phyloP scores from a whole-genome alignment of 2,329 filamentous ascomycete species.

The Sarocladium brachiariae region DNA sequence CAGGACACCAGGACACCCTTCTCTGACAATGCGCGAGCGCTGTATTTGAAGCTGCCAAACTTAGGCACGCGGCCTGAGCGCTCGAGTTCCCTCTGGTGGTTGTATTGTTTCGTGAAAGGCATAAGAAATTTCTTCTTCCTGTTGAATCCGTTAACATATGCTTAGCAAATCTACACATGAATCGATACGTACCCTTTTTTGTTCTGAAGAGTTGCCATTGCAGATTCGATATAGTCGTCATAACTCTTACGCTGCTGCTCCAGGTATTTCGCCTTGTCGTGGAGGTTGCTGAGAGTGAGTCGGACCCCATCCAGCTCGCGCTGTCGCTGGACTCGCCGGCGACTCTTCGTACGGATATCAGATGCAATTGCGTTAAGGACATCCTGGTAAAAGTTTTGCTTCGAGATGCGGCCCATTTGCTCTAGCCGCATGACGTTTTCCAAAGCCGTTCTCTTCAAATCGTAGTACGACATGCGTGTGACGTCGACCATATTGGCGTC shows the following conservation, averaged over 20 bases:
- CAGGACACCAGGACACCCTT: slow-evolving; percentile 94
- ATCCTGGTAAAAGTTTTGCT: slow-evolving; percentile 90
- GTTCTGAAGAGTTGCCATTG: slow-evolving; percentile 93
- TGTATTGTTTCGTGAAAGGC: slow-evolving; percentile 97
- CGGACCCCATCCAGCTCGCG: slow-evolving; percentile 82
- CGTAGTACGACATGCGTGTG: slow-evolving; percentile 79
- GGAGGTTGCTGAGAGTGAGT: slow-evolving; percentile 65
- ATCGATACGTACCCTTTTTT: slow-evolving; percentile 70
- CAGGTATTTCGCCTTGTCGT: slow-evolving; percentile 83
- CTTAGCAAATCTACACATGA: too few species aligned
- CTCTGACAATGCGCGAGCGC: slow-evolving; percentile 77
- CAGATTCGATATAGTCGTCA: slow-evolving; percentile 98
- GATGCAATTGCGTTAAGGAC: slow-evolving; percentile 95
- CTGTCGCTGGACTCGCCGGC: slow-evolving; percentile 82
- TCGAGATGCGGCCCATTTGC: slow-evolving; percentile 78
- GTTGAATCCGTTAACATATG: slow-evolving; percentile 9
- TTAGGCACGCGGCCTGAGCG: slow-evolving; percentile 89
- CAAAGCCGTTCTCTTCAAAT: slow-evolving; percentile 85
- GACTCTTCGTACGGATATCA: slow-evolving; percentile 95
- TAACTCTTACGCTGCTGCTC: slow-evolving; percentile 96
- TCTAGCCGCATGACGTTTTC: slow-evolving; percentile 92
- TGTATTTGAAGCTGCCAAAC: slow-evolving; percentile 98
- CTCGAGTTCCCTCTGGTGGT: slow-evolving; percentile 93
- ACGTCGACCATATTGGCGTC: slow-evolving; percentile 84
- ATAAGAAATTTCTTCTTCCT: slow-evolving; percentile 88